Percentiles rank a stretch among this genome's conserved stretches.
phyloP scores from a whole-genome alignment of 2,329 filamentous ascomycete genomes.

The Nigrospora osmanthi region DNA sequence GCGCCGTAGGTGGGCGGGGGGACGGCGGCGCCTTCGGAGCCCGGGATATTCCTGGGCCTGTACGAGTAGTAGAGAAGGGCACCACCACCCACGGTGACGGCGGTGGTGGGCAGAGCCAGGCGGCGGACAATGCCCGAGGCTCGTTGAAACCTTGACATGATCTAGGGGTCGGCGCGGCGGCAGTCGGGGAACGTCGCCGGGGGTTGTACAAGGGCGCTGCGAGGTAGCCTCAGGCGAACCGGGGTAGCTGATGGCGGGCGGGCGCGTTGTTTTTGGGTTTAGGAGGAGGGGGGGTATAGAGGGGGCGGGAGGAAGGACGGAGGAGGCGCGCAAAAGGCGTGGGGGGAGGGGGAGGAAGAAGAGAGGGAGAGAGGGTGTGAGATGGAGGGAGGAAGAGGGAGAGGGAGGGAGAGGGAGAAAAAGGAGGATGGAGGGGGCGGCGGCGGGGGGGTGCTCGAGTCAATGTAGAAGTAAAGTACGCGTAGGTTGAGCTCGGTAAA shows the following conservation, averaged over 20 bases:
- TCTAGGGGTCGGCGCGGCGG: neutral
- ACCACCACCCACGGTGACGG: conserved; percentile 31
- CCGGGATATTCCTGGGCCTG: conserved; percentile 65
- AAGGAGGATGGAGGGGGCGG: neutral
- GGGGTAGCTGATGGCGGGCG: too few species aligned
- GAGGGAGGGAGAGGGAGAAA: neutral
- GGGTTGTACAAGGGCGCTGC: too few species aligned
- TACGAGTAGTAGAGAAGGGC: conserved; percentile 46
- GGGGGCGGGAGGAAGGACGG: too few species aligned
- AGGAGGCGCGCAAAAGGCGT: too few species aligned
- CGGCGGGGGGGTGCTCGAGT: neutral
- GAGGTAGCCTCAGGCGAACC: too few species aligned
- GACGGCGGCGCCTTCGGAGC: conserved; percentile 58
- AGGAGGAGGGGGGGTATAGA: too few species aligned
- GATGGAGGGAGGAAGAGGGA: neutral
- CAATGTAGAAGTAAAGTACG: neutral
- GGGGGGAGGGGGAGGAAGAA: too few species aligned
- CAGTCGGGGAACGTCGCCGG: neutral
- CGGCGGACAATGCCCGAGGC: conserved; percentile 29
- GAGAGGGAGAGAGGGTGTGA: too few species aligned
- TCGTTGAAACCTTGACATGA: conserved; percentile 21
- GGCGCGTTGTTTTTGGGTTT: too few species aligned
- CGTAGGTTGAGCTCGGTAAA: neutral
- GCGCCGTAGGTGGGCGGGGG: conserved; percentile 63
- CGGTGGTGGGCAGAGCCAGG: conserved; percentile 32